Evolutionary conservation across 2,329 filamentous ascomycete genomes (phyloP), one percentile per base, ranked within the genome.

Genomic region (Cladosporium sp.): DNA sequence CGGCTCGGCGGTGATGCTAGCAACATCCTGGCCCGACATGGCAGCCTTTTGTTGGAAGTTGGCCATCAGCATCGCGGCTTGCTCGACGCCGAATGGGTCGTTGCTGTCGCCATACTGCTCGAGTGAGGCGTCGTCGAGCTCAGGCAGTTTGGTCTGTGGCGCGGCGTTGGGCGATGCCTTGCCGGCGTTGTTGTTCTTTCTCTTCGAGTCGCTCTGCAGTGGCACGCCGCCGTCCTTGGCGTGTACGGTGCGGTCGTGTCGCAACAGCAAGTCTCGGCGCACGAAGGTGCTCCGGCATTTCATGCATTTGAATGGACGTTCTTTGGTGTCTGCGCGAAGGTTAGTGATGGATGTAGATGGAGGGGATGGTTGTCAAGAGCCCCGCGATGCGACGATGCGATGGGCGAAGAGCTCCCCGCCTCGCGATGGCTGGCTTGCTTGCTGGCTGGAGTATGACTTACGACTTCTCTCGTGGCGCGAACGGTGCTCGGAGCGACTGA

Each of bases 201-300:
- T 90, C 83, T 97, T 97, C 71, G 91, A 91, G 79, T 98, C 95
- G 79, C 93, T 96, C 79, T 96, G 93, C 56, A 98, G 87, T 70
- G 94, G 94, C 61, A 95, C 87, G 71, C 95, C 94, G 72, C 94
- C 94, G 82, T 99, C 95, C 82, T 98, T 98, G 68, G 95, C 95
- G 81, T 99, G 95, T 70, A 99, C 95, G 70, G 95, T 99, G 75
- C 95, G 91, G 80, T 99, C 95, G 83, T 99, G 95, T 79, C 95
- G 91, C 71, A 99, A 88, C 62, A 99, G 89, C 69, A 99, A 86
- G 82, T 99, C 95, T 80, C 95, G 92, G 78, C 95, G 92, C 74
- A 99, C 95, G 78, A 99, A 99, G 68, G 95, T 99, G 84, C 93
- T 97, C 76, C 93, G 88, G 81, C 95, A 99, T 83, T 99, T 99